A percentile compares a stretch with the other conserved stretches of the same genome.
Evolutionary conservation across 139 green algal genomes (phyloP).

Genomic region (Diplosphaera chodatii): DNA sequence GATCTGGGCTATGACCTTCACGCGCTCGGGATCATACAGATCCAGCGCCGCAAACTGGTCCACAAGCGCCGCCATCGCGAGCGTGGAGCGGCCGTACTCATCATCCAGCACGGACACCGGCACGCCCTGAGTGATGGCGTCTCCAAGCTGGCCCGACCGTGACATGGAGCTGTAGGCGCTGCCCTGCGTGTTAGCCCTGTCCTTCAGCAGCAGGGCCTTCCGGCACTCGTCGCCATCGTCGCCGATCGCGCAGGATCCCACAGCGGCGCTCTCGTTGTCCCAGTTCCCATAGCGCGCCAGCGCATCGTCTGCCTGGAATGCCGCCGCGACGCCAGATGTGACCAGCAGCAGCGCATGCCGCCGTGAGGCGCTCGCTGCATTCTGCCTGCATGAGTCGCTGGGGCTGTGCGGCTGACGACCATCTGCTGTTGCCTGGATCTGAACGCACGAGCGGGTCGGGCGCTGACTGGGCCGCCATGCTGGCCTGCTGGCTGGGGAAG

Average conservation of each 20-base stretch:
- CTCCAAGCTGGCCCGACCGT: background rate
- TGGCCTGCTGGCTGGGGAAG: too few species aligned
- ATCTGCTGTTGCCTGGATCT: too few species aligned
- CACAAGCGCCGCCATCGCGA: conserved; percentile 2
- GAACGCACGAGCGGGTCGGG: too few species aligned
- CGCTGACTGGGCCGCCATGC: too few species aligned
- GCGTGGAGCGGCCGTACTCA: conserved; percentile 10
- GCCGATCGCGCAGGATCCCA: conserved; percentile 17
- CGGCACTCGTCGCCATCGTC: conserved; percentile 21
- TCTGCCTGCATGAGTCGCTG: background rate
- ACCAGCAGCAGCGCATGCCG: background rate
- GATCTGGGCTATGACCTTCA: conserved; percentile 4
- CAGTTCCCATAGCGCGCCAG: background rate
- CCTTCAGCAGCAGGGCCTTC: conserved; percentile 1
- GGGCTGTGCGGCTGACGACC: too few species aligned
- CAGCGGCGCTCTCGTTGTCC: conserved; percentile 2
- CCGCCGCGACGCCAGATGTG: background rate
- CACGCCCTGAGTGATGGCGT: conserved; percentile 4
- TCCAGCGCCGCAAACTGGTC: conserved; percentile 15
- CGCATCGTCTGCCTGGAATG: background rate
- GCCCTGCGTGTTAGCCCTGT: conserved; percentile 1
- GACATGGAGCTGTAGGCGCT: background rate
- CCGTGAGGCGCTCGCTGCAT: background rate
- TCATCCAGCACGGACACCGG: conserved; percentile 23
- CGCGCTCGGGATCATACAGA: conserved; percentile 12